These are phyloP conservation scores for Ceratobasidium sp. DNA, from an alignment of 1,284 basidiomycete species.

Conservation along the genomic window DNA sequence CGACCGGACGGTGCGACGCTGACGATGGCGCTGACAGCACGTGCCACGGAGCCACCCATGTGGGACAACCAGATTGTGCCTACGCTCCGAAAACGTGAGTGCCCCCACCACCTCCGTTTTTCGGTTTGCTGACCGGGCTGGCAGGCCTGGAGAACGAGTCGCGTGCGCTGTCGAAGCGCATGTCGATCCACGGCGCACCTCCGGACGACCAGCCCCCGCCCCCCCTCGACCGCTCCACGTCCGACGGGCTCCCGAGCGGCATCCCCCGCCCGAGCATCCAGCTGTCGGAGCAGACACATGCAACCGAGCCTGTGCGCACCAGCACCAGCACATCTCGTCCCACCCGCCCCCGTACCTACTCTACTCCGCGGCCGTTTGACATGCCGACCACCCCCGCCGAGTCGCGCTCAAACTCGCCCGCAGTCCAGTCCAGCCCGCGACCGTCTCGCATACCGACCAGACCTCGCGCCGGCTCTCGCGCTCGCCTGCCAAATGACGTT, in stretches of 20 bases:
- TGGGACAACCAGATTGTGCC: slow-evolving; percentile 42
- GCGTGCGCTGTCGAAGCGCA: slow-evolving; percentile 39
- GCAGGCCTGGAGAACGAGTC: slow-evolving; percentile 42
- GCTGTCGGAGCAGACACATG: background rate
- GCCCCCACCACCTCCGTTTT: background rate
- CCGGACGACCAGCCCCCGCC: background rate
- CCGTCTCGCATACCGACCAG: slow-evolving; percentile 39
- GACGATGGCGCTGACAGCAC: slow-evolving; percentile 26
- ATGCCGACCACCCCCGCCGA: slow-evolving; percentile 40
- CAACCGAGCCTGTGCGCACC: background rate
- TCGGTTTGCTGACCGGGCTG: slow-evolving; percentile 7
- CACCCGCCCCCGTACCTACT: slow-evolving; percentile 20
- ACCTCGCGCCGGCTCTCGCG: slow-evolving; percentile 31
- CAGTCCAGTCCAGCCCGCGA: slow-evolving; percentile 6
- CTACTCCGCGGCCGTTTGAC: slow-evolving; percentile 36
- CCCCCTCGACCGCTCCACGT: background rate
- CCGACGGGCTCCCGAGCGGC: slow-evolving; percentile 5
- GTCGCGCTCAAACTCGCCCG: slow-evolving; percentile 39
- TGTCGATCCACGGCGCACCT: slow-evolving; percentile 39
- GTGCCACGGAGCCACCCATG: slow-evolving; percentile 18
- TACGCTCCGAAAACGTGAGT: slow-evolving; percentile 42
- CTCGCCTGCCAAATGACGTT: background rate
- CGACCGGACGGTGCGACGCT: slow-evolving; percentile 3
- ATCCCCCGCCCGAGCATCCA: slow-evolving; percentile 9
- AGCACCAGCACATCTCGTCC: background rate